phyloP scores from a whole-genome alignment of 257 asterid genomes.

The Solanum sejunctum region DNA sequence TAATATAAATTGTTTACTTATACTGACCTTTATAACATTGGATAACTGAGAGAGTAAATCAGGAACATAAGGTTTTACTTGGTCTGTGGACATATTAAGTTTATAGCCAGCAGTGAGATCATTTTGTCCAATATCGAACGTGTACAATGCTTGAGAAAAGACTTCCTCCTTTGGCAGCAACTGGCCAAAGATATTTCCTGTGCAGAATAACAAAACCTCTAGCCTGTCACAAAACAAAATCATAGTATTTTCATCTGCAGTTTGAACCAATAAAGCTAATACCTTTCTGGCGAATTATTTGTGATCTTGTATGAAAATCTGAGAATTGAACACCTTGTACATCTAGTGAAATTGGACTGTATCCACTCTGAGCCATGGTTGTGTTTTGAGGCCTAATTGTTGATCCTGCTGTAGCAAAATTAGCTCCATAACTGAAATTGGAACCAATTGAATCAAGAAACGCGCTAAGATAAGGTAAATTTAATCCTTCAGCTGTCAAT shows the following conservation, averaged over 20 bases:
- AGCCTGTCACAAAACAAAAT: neutral
- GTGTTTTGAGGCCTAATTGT: conserved; percentile 71
- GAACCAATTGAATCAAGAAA: conserved; percentile 74
- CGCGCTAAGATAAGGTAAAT: conserved; percentile 46
- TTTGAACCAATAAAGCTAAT: neutral
- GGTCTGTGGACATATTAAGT: conserved; percentile 44
- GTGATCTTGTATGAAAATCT: conserved; percentile 51
- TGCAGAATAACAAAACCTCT: neutral
- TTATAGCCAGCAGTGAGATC: conserved; percentile 74
- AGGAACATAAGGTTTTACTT: conserved; percentile 69
- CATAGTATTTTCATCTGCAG: neutral
- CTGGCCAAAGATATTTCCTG: conserved; percentile 20
- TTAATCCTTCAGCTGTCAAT: conserved; percentile 44
- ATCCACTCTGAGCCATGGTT: conserved; percentile 63
- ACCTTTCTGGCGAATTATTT: conserved; percentile 35
- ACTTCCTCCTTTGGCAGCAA: conserved; percentile 33
- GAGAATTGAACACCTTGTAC: conserved; percentile 44
- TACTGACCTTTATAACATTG: conserved; percentile 36
- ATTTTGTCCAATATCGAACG: conserved; percentile 78
- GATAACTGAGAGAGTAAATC: conserved; percentile 44
- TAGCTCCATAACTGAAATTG: conserved; percentile 72
- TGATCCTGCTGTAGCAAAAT: conserved; percentile 88
- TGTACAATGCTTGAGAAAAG: conserved; percentile 47
- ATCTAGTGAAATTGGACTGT: conserved; percentile 66
- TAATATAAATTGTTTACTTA: neutral